These are phyloP conservation scores for Kwoniella heveanensis DNA, from an alignment of 768 basidiomycete genomes.

Conservation along the genomic window DNA sequence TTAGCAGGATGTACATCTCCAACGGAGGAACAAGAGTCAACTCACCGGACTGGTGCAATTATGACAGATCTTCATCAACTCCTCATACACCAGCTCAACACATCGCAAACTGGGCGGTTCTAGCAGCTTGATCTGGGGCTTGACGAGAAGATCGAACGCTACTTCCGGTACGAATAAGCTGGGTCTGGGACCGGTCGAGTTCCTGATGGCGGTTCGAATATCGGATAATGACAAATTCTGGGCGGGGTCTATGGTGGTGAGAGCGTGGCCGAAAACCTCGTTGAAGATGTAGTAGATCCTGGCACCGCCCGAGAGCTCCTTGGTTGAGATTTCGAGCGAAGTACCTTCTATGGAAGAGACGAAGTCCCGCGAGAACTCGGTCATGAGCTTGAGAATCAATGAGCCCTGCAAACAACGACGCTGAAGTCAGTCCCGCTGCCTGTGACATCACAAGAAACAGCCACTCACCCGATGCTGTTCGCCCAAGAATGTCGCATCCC, in stretches of 20 bases:
- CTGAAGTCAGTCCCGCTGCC: no score
- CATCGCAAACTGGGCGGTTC: slow-evolving; percentile 93
- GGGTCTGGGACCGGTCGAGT: slow-evolving; percentile 94
- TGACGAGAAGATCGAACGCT: slow-evolving; percentile 94
- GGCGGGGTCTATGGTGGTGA: slow-evolving; percentile 85
- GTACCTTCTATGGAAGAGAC: slow-evolving; percentile 97
- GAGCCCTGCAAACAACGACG: slow-evolving; percentile 62
- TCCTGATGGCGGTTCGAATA: slow-evolving; percentile 96
- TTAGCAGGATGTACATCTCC: not conserved
- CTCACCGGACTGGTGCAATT: slow-evolving; percentile 88
- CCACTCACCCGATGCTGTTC: slow-evolving; percentile 69
- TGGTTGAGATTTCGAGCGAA: slow-evolving; percentile 92
- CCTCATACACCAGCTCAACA: slow-evolving; percentile 97
- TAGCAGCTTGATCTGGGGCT: slow-evolving; percentile 95
- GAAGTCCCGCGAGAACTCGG: slow-evolving; percentile 95
- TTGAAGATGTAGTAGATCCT: slow-evolving; percentile 99
- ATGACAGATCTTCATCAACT: slow-evolving; percentile 98
- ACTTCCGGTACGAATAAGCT: slow-evolving; percentile 96
- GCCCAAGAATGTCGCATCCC: slow-evolving; percentile 86
- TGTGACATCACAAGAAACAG: no score
- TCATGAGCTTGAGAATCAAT: slow-evolving; percentile 93
- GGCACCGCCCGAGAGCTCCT: slow-evolving; percentile 96
- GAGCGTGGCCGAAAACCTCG: slow-evolving; percentile 91
- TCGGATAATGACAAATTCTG: slow-evolving; percentile 88
- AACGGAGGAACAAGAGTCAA: slow-evolving; percentile 14